phyloP scores from a whole-genome alignment of 164 flowering plant genomes.

The Magnolia kwangsiensis region DNA sequence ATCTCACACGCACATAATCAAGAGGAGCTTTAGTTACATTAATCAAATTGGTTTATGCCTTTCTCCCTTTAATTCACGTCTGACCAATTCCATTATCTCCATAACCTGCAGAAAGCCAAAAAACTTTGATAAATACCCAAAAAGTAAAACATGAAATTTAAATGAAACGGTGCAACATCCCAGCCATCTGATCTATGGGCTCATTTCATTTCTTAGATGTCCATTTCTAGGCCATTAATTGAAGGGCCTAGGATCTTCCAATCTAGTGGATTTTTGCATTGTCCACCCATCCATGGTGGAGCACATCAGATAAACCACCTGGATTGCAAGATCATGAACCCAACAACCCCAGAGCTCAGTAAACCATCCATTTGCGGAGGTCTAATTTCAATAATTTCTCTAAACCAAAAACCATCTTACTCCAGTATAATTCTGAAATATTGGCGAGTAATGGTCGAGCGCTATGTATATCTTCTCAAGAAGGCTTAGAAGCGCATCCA shows the following conservation, averaged over 20 bases:
- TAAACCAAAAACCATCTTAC: slow-evolving; percentile 40
- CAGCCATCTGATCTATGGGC: background rate
- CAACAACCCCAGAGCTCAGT: no score
- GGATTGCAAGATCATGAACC: no score
- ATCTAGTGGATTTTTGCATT: no score
- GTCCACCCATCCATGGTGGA: no score
- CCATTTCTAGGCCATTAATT: no score
- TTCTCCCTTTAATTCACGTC: slow-evolving; percentile 66
- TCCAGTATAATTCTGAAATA: slow-evolving; percentile 87
- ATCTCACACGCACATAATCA: background rate
- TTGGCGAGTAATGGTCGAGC: slow-evolving; percentile 90
- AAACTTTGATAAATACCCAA: background rate
- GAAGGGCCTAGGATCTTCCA: no score
- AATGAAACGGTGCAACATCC: background rate
- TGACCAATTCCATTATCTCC: slow-evolving; percentile 70
- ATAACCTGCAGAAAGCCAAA: slow-evolving; percentile 42
- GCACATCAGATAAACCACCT: no score
- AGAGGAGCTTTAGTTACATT: background rate
- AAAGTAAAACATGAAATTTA: background rate
- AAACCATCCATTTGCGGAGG: no score
- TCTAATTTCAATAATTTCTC: no score
- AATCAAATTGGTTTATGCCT: slow-evolving; percentile 7
- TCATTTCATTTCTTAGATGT: no score
- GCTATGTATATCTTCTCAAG: slow-evolving; percentile 85
- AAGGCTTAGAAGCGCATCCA: slow-evolving; percentile 65